Evolutionary conservation across 192 early-diverging fungal species (phyloP).

Genomic region (Coemansia sp.): DNA sequence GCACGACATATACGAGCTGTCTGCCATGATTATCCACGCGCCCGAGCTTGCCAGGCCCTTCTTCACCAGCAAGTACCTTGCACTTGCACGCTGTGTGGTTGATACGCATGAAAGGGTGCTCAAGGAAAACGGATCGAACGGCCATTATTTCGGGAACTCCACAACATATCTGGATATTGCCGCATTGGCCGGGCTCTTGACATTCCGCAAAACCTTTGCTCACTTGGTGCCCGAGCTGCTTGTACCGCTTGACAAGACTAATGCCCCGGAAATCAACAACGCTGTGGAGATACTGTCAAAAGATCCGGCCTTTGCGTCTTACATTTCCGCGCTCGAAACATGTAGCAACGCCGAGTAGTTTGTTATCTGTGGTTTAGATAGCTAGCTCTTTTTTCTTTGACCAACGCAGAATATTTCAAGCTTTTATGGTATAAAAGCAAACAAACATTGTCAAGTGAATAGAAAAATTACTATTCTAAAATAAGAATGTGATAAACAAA

Average conservation of each 20-base stretch:
- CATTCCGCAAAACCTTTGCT: background rate
- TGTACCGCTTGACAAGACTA: background rate
- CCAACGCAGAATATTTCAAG: too few species aligned
- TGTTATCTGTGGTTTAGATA: too few species aligned
- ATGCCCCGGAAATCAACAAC: conserved; percentile 1
- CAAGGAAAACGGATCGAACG: conserved; percentile 56
- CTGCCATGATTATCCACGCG: too few species aligned
- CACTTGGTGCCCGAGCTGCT: background rate
- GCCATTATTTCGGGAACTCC: conserved; percentile 56
- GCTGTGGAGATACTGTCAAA: background rate
- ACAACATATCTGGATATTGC: conserved; percentile 41
- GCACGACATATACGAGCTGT: conserved; percentile 11
- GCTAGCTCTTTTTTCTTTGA: too few species aligned
- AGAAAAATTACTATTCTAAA: too few species aligned
- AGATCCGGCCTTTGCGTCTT: background rate
- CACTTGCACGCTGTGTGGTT: conserved; percentile 17
- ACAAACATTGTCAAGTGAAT: too few species aligned
- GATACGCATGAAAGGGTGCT: conserved; percentile 48
- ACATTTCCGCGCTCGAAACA: background rate
- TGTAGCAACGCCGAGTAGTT: too few species aligned
- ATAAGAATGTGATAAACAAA: too few species aligned
- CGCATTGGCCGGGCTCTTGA: background rate
- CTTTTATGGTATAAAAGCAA: too few species aligned
- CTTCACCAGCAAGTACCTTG: conserved; percentile 6
- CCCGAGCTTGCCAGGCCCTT: too few species aligned